Conservation (phyloP, 176 grass and related monocot genomes). For the Poa annua region DNA sequence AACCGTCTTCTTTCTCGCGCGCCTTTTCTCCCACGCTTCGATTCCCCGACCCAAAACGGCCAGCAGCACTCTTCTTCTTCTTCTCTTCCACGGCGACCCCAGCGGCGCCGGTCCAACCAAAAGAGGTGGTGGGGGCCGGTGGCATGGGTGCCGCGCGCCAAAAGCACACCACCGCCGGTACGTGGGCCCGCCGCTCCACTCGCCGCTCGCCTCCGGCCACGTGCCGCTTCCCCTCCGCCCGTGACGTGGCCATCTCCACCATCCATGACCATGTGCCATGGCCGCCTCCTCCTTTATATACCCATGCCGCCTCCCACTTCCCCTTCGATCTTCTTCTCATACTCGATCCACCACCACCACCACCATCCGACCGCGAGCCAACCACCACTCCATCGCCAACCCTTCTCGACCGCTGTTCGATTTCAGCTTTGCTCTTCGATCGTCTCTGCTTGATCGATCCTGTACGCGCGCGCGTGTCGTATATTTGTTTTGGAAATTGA, state of each 20-base stretch:
- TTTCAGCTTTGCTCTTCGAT: too few species aligned
- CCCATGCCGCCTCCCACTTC: slow-evolving; percentile 12
- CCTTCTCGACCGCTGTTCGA: not conserved
- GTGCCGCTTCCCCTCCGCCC: slow-evolving; percentile 32
- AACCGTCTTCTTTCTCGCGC: not conserved
- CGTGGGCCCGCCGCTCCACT: slow-evolving; percentile 40
- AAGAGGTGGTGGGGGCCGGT: slow-evolving; percentile 5
- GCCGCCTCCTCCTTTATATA: slow-evolving; percentile 33
- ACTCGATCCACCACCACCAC: not conserved
- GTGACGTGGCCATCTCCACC: slow-evolving; percentile 67
- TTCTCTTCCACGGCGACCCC: slow-evolving; percentile 30
- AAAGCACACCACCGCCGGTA: not conserved
- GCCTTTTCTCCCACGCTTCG: slow-evolving; percentile 21
- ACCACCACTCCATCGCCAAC: not conserved
- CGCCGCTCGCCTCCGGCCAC: slow-evolving; percentile 51
- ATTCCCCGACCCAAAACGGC: not conserved
- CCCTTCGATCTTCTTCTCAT: slow-evolving; percentile 11
- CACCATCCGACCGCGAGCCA: not conserved
- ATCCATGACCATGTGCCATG: slow-evolving; percentile 9
- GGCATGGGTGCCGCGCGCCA: slow-evolving; percentile 32
- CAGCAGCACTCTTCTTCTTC: not conserved
- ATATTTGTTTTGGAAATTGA: not conserved
- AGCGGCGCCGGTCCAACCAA: slow-evolving; percentile 17
- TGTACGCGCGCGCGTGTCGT: not conserved
- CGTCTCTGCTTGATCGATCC: not conserved